Conservation (phyloP, 164 flowering plant genomes). For the Tetrastigma voinierianum region DNA sequence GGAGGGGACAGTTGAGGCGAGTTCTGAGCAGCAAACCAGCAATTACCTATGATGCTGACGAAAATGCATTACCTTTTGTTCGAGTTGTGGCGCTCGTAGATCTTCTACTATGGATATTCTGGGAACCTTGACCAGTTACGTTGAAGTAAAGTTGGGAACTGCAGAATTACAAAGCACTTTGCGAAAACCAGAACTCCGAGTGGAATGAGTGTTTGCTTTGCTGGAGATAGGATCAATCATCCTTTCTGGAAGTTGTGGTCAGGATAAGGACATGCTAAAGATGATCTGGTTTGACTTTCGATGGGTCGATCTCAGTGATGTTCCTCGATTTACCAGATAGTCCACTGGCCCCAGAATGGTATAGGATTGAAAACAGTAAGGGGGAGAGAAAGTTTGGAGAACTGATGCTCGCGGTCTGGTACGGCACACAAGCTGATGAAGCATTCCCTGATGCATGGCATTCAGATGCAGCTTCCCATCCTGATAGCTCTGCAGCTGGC, state of each 20-base stretch:
- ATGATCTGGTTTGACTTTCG: constrained; percentile 48
- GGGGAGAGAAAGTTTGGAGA: constrained; percentile 51
- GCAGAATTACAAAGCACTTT: constrained; percentile 47
- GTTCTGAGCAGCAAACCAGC: constrained; percentile 34
- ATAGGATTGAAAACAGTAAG: constrained; percentile 48
- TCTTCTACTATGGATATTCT: constrained; percentile 45
- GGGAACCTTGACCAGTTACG: constrained; percentile 66
- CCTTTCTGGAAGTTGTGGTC: constrained; percentile 47
- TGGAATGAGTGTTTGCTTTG: constrained; percentile 73
- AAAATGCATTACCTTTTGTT: constrained; percentile 60
- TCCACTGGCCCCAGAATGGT: constrained; percentile 76
- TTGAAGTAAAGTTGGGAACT: constrained; percentile 66
- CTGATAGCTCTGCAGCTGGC: constrained; percentile 22
- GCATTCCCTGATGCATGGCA: constrained; percentile 72
- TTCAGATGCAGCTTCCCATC: constrained; percentile 44
- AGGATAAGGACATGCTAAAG: constrained; percentile 54
- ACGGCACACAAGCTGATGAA: constrained; percentile 76
- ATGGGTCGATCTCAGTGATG: constrained; percentile 54
- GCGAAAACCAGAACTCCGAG: constrained; percentile 54
- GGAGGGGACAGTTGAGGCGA: constrained; percentile 68
- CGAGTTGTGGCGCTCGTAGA: constrained; percentile 61
- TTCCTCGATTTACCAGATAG: constrained; percentile 70
- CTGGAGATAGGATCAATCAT: constrained; percentile 48
- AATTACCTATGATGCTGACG: constrained; percentile 63
- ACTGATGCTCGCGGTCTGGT: constrained; percentile 68